Evolutionary conservation across 164 flowering plant genomes (phyloP), one percentile per base, ranked within the genome.

Genomic region (Saururus chinensis): DNA sequence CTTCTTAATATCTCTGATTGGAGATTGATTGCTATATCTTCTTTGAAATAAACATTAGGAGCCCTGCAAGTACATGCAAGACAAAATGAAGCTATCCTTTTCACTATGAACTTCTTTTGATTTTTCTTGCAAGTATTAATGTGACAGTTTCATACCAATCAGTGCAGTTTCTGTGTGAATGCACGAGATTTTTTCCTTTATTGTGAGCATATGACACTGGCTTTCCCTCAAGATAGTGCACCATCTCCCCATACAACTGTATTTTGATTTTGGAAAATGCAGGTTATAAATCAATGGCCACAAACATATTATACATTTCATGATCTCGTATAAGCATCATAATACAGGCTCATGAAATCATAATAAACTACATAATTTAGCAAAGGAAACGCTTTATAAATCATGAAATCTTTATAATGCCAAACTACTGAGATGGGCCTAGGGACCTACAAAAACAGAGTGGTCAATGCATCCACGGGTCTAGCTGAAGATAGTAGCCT

Each of bases 11-110:
- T 24, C 75, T 95, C 99, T 64, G 79, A 70, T 72, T 86, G 90
- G 40, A 95, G 93, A 71, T 95, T 95, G 55, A 89, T 64, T 54
- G 80, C 90, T 59, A 41, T 76, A 51, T 84, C 88, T 66, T 76
- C 79, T 49, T 86, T 81, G 71, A 91, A 91, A 49, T 84, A 95
- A 17, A 89, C 96, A 77, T 95, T 87, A 17, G 99, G 99, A 1
- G 99, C 96, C 99, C 97, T 95, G 82, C 76, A 81, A 40, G 37
- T 40, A 57, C 16, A 11, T 25, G 10, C 40, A 49, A 30, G 16
- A 48, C 14, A 8, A 14, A 45, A 54, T 4, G 10, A 42, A 14
- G 49, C 17, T 42, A 42, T 42, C 49, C 5, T 10, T 42, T 42
- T 42, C 12, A 30, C 37, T 30, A 6, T 42, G 17, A 42, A 14